Base-by-base conservation (phyloP, 352 stramenopile genomes). In the Globisporangium okanoganense region DNA sequence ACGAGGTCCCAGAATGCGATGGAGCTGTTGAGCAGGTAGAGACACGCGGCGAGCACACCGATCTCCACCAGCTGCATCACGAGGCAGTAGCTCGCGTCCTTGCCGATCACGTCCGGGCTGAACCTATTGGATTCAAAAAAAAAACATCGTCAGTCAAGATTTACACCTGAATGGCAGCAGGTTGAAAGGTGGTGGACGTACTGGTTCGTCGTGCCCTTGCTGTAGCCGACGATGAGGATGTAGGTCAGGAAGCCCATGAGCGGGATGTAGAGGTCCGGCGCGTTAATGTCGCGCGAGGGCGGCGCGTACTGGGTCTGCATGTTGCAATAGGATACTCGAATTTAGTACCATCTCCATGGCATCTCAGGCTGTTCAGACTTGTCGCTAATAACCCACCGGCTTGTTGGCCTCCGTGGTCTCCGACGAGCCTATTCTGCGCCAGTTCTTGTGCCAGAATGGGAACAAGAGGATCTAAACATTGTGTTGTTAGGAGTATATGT, bases 191-290 rank as follows among this genome's bases (percentile, higher is more conserved):
- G 18, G 16, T 22, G 14, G 22, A 80, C 82, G 61, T 78, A 96
- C 85, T 95, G 79, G 55, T 92, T 92, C 27, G 83, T 93, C 33
- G 88, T 94, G 27, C 97, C 98, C 65, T 99, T 98, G 45, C 84
- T 92, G 61, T 99, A 96, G 2, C 96, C 97, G 64, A 97, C 97
- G 12, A 99, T 88, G 51, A 99, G 74, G 50, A 98, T 98, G 75
- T 99, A 99, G 18, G 97, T 99, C 56, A 99, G 84, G 36, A 99
- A 97, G n/a, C 94, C 90, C 97, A 99, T 99, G 43, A 98, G 63
- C 12, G 98, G 98, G 29, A 99, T 93, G 75, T 99, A 99, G 29
- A 99, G 75, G 78, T 99, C 98, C 1, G 97, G 97, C 5, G 97
- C 96, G 67, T 99, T 99, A 60, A 97, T 85, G 73, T 99, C 98